Conservation (phyloP, 345 rosid species). For the Lepidium didymum region DNA sequence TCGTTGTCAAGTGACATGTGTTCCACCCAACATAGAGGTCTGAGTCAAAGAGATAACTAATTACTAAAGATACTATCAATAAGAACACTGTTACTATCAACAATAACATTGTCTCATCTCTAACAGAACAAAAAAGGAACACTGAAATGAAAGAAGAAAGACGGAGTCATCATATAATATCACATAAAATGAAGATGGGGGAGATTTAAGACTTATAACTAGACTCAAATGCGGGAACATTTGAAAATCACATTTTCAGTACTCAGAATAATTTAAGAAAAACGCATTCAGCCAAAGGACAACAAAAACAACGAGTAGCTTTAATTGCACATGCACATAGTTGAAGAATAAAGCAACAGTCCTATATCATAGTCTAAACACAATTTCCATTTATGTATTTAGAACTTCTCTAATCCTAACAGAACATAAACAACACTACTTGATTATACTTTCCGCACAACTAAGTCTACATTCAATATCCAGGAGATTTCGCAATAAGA, state of each 20-base stretch:
- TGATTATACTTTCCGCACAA: background rate
- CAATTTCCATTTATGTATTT: background rate
- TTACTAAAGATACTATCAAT: background rate
- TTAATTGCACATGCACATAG: constrained; percentile 1
- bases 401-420: background rate
- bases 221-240: background rate
- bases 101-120: background rate
- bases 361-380: background rate
- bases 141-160: background rate
- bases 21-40: constrained; percentile 95
- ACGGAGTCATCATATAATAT: background rate
- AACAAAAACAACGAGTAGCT: background rate
- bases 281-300: background rate
- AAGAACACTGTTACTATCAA: background rate
- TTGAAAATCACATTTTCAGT: background rate
- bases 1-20: constrained; percentile 95
- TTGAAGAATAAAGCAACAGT: constrained; percentile 6
- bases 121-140: background rate
- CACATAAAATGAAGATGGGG: too few species aligned
- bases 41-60: constrained; percentile 14
- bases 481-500: background rate
- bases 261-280: background rate
- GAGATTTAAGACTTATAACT: too few species aligned
- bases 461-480: background rate
- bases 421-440: background rate